These are phyloP conservation scores for Grosmannia clavigera DNA, from an alignment of 2,329 filamentous ascomycete genomes.

Conservation along the genomic window DNA sequence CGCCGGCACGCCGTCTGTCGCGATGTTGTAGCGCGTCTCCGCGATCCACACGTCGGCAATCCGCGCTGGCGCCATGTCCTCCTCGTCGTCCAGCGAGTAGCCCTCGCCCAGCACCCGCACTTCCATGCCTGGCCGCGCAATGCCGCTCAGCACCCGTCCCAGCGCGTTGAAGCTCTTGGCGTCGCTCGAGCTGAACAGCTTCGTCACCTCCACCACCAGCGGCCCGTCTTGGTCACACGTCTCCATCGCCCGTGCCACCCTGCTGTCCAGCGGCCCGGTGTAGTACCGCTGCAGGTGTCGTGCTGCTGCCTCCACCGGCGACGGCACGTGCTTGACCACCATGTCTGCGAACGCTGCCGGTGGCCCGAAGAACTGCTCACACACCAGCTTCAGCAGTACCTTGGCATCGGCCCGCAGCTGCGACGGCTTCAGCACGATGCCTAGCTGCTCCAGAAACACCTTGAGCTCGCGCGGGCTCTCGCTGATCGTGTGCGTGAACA, in stretches of 20 bases:
- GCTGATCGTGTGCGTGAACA: conserved; percentile 90
- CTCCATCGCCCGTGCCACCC: conserved; percentile 67
- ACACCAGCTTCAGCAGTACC: conserved; percentile 76
- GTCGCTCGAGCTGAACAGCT: conserved; percentile 81
- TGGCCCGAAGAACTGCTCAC: conserved; percentile 88
- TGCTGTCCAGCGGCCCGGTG: conserved; percentile 76
- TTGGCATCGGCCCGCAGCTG: conserved; percentile 86
- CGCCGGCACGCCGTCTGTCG: conserved; percentile 81
- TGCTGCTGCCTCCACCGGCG: conserved; percentile 65
- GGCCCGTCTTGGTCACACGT: conserved; percentile 82
- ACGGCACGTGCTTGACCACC: conserved; percentile 80
- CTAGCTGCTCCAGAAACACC: conserved; percentile 62
- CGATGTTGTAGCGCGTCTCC: conserved; percentile 85
- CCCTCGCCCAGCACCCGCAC: conserved; percentile 89
- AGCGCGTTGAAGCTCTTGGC: conserved; percentile 87
- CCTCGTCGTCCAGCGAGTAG: conserved; percentile 92
- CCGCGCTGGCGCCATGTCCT: conserved; percentile 85
- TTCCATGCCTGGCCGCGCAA: conserved; percentile 65
- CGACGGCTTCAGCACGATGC: conserved; percentile 80
- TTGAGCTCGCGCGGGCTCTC: conserved; percentile 78
- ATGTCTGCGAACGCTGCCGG: conserved; percentile 91
- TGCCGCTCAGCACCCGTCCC: conserved; percentile 86
- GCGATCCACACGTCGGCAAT: conserved; percentile 81
- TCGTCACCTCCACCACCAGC: conserved; percentile 82
- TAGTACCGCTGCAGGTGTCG: conserved; percentile 77